phyloP scores from a whole-genome alignment of 2,329 filamentous ascomycete species.

The Penicillium sp. region DNA sequence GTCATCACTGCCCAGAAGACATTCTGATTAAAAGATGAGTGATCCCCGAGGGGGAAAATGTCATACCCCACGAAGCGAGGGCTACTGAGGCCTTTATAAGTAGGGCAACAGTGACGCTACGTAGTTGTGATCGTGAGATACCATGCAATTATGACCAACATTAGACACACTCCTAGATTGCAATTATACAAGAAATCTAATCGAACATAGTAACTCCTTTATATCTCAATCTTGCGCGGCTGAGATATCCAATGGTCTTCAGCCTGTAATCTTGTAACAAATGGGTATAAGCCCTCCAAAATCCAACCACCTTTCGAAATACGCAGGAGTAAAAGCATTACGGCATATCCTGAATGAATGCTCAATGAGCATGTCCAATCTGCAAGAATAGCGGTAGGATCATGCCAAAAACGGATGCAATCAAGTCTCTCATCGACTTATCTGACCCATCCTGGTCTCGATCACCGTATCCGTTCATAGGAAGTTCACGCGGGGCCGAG shows the following conservation, averaged over 20 bases:
- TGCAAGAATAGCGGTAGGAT: conserved; percentile 47
- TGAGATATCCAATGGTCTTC: conserved; percentile 1
- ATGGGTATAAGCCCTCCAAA: conserved; percentile 22
- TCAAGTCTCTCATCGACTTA: conserved; percentile 45
- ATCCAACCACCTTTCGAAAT: conserved; percentile 9
- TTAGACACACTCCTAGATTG: conserved; percentile 5
- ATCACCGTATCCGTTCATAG: conserved; percentile 44
- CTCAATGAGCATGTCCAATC: conserved; percentile 47
- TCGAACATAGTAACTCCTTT: conserved; percentile 13
- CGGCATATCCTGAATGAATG: not conserved
- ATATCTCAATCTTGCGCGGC: conserved; percentile 5
- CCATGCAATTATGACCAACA: conserved; percentile 29
- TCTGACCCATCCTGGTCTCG: conserved; percentile 36
- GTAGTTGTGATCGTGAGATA: conserved; percentile 28
- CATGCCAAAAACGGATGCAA: conserved; percentile 48
- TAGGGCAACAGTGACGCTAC: conserved; percentile 24
- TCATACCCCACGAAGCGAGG: not conserved
- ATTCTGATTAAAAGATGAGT: conserved; percentile 19
- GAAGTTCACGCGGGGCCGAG: conserved; percentile 30
- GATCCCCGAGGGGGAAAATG: conserved; percentile 3
- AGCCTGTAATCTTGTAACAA: conserved; percentile 14
- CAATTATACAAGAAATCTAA: conserved; percentile 19
- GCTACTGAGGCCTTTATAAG: conserved; percentile 14
- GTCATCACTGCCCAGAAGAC: conserved; percentile 24
- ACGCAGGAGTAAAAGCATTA: conserved; percentile 4